phyloP scores from a whole-genome alignment of 2,329 filamentous ascomycete genomes.

The Talaromyces sp. region DNA sequence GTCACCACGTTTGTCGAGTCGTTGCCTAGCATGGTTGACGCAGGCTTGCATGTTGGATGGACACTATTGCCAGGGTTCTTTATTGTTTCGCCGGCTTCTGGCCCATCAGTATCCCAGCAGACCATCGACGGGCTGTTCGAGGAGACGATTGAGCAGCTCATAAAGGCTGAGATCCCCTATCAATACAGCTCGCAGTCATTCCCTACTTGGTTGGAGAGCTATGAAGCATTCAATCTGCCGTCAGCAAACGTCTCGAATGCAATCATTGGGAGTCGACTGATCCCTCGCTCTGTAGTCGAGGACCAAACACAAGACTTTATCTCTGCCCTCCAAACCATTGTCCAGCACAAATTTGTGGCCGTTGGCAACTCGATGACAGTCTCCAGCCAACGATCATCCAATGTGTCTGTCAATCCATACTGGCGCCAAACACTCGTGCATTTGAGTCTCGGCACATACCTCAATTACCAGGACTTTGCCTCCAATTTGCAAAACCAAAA shows the following conservation, averaged over 20 bases:
- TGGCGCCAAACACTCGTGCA: constrained; percentile 22
- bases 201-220: background rate
- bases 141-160: background rate
- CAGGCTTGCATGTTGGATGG: constrained; percentile 39
- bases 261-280: constrained; percentile 27
- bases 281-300: constrained; percentile 28
- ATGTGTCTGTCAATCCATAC: background rate
- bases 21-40: constrained; percentile 21
- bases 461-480: background rate
- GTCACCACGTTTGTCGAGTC: background rate
- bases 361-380: background rate
- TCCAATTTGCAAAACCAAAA: constrained; percentile 16
- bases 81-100: background rate
- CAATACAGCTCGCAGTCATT: constrained; percentile 35
- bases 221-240: background rate
- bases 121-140: background rate
- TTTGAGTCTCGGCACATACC: background rate
- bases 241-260: background rate
- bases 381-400: background rate
- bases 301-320: constrained; percentile 15
- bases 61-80: constrained; percentile 11
- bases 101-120: background rate
- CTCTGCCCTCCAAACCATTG: background rate
- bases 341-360: background rate
- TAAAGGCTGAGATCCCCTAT: constrained; percentile 16